Evolutionary conservation across 371 early-diverging fungal species (phyloP).

Genomic region (Syncephalis fuscata): DNA sequence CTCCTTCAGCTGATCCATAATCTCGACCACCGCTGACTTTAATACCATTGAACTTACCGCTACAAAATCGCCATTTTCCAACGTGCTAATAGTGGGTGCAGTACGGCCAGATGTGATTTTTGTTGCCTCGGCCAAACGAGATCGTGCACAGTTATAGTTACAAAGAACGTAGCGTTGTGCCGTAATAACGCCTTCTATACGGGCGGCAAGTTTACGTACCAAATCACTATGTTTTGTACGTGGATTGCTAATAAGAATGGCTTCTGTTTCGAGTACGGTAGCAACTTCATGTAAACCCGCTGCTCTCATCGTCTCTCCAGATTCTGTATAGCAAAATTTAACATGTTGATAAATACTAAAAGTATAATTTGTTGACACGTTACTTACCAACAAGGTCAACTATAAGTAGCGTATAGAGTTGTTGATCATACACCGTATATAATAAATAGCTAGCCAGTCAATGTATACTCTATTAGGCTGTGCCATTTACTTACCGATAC

Average conservation of each 20-base stretch:
- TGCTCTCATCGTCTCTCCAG: constrained; percentile 97
- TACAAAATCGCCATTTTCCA: constrained; percentile 82
- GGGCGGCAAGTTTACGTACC: constrained; percentile 53
- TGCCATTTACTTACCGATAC: constrained; percentile 60
- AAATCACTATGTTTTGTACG: constrained; percentile 35
- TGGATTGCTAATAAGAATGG: constrained; percentile 65
- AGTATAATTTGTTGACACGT: neutral
- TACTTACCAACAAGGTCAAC: constrained; percentile 40
- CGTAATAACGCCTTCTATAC: constrained; percentile 82
- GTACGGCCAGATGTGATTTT: constrained; percentile 79
- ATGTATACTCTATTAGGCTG: too few species aligned
- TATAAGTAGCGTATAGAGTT: too few species aligned
- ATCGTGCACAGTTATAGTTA: constrained; percentile 72
- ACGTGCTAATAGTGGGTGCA: constrained; percentile 73
- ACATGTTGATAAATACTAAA: too few species aligned
- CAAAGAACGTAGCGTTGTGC: constrained; percentile 75
- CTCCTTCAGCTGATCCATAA: constrained; percentile 79
- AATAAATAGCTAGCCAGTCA: too few species aligned
- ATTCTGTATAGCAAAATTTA: too few species aligned
- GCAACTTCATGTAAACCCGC: constrained; percentile 81
- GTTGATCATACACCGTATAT: too few species aligned
- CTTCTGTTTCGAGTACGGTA: constrained; percentile 66
- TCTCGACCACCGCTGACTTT: constrained; percentile 53
- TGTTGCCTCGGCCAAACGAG: constrained; percentile 35
- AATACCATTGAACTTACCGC: constrained; percentile 82